Conservation (phyloP, 257 asterid species). For the Osmanthus fragrans region DNA sequence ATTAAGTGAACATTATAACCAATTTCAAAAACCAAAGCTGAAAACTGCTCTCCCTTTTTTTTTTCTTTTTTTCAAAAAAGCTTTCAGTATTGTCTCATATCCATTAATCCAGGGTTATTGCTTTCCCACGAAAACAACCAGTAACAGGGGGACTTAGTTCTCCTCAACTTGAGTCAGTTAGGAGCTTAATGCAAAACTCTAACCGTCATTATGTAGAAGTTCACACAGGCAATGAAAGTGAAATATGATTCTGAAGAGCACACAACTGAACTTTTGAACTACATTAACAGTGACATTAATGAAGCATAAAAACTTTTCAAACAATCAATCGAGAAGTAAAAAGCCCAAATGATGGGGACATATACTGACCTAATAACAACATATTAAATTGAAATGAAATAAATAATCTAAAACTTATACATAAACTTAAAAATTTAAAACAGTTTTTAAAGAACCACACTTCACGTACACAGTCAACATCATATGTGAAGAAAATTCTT, state of each 20-base stretch:
- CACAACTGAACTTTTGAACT: not conserved
- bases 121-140: not conserved
- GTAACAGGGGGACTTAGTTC: not conserved
- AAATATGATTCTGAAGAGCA: not conserved
- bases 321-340: not conserved
- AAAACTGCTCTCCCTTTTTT: not conserved
- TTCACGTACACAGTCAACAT: slow-evolving; percentile 73
- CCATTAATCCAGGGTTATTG: not conserved
- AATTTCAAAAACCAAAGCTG: not conserved
- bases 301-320: not conserved
- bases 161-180: not conserved
- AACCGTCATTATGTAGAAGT: not conserved
- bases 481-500: slow-evolving; percentile 69
- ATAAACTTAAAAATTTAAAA: not conserved
- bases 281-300: not conserved
- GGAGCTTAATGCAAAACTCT: not conserved
- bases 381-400: not conserved
- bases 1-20: not conserved
- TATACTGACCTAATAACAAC: not conserved
- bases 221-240: not conserved
- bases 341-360: not conserved
- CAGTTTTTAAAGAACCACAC: slow-evolving; percentile 15
- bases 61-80: not conserved
- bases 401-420: not conserved
- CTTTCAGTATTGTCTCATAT: not conserved